Percentiles rank a stretch among this genome's conserved stretches.
These are phyloP conservation scores for Microsporum ferrugineum DNA, from an alignment of 2,329 filamentous ascomycete species.

Conservation along the genomic window DNA sequence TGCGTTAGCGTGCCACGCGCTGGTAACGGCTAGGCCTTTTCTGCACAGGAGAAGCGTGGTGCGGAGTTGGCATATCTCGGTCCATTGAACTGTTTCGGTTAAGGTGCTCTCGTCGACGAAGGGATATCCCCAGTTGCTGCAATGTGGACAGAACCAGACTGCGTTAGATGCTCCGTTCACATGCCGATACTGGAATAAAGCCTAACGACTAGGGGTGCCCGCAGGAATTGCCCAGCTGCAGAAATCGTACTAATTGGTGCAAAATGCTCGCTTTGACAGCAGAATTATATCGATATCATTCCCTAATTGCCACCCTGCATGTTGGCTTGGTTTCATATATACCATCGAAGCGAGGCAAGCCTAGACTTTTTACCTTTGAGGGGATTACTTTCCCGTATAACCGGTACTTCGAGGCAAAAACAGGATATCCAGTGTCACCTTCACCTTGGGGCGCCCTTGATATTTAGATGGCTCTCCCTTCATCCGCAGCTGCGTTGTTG, in stretches of 20 bases:
- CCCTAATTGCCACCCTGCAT: neutral
- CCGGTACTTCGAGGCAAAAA: neutral
- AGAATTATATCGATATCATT: neutral
- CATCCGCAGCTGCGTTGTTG: neutral
- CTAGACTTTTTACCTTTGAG: neutral
- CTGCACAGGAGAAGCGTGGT: neutral
- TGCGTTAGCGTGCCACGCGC: neutral
- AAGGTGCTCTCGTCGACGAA: neutral
- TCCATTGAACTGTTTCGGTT: neutral
- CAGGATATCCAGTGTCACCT: neutral
- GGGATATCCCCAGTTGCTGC: neutral
- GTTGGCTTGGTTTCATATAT: neutral
- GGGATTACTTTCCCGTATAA: neutral
- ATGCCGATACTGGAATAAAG: neutral
- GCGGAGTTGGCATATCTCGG: neutral
- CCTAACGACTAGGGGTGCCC: neutral
- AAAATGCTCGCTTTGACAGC: neutral
- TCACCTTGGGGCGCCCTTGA: neutral
- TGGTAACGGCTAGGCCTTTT: neutral
- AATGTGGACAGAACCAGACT: neutral
- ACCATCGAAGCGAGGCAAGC: neutral
- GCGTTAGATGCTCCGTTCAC: conserved; percentile 1
- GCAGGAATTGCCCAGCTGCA: neutral
- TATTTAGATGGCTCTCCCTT: conserved; percentile 3
- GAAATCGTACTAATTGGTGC: neutral